A percentile compares a stretch with the other conserved stretches of the same genome.
phyloP scores from a whole-genome alignment of 2,329 filamentous ascomycete species.

The Pestalotiopsis sp. region DNA sequence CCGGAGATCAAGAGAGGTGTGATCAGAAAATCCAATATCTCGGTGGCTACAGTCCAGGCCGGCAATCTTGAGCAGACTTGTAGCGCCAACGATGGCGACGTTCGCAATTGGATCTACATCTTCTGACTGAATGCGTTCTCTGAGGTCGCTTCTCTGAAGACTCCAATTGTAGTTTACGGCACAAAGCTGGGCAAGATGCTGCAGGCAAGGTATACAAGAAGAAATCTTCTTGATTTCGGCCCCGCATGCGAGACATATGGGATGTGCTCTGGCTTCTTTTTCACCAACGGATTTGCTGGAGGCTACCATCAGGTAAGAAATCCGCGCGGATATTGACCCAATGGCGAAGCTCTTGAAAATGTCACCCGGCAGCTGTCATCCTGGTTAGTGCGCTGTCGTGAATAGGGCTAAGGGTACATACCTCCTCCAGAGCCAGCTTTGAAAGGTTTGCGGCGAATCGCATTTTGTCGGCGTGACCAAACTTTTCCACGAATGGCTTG shows the following conservation, averaged over 20 bases:
- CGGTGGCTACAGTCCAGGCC: constrained; percentile 11
- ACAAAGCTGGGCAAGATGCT: constrained; percentile 20
- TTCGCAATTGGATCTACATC: constrained; percentile 25
- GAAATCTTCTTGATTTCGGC: neutral
- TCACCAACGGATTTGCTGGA: neutral
- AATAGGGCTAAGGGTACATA: constrained; percentile 17
- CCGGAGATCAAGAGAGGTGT: constrained; percentile 25
- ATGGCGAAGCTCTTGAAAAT: constrained; percentile 11
- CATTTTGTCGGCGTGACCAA: constrained; percentile 40
- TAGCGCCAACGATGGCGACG: constrained; percentile 25
- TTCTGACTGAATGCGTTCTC: constrained; percentile 12
- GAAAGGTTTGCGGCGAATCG: constrained; percentile 36
- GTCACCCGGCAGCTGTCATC: neutral
- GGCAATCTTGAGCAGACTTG: constrained; percentile 29
- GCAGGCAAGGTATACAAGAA: constrained; percentile 26
- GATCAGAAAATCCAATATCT: constrained; percentile 17
- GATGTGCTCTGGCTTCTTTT: neutral
- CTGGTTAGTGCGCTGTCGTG: neutral
- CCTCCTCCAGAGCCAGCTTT: constrained; percentile 26
- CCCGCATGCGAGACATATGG: constrained; percentile 9
- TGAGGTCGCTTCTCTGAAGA: constrained; percentile 17
- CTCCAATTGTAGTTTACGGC: constrained; percentile 21
- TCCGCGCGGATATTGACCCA: constrained; percentile 7
- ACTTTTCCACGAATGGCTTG: constrained; percentile 43
- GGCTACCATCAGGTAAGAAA: constrained; percentile 14